These are phyloP conservation scores for Cryptococcus floricola DNA, from an alignment of 1,284 basidiomycete species.

Conservation along the genomic window DNA sequence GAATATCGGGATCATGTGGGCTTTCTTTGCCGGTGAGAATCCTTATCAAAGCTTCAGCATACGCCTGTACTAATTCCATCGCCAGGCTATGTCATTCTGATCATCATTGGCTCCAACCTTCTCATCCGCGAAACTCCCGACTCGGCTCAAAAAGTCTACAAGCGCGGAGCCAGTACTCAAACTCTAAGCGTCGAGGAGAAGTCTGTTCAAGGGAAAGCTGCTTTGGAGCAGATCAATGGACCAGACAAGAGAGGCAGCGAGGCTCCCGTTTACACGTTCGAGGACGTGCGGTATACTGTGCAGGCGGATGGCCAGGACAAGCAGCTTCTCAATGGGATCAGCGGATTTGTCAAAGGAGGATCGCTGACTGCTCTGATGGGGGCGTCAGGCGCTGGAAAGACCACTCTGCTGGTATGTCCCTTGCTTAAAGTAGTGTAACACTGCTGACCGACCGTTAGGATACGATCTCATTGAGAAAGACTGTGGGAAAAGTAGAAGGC, in stretches of 20 bases:
- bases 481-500: neutral
- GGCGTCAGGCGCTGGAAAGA: neutral
- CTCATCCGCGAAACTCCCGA: too few species aligned
- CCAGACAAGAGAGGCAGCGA: neutral
- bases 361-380: neutral
- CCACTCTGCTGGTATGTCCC: too few species aligned
- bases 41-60: too few species aligned
- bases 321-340: neutral
- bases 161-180: neutral
- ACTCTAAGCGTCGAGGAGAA: neutral
- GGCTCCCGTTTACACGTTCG: neutral
- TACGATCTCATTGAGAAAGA: neutral
- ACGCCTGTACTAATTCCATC: conserved; percentile 20
- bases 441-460: neutral
- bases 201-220: neutral
- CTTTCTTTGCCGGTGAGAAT: too few species aligned
- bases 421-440: neutral
- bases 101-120: too few species aligned
- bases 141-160: neutral
- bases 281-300: neutral
- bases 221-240: neutral
- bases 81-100: too few species aligned
- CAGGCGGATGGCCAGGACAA: neutral
- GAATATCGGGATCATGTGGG: conserved; percentile 60
- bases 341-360: neutral